Percentiles rank a stretch among this genome's conserved stretches.
phyloP scores from a whole-genome alignment of 129 eudicot genomes.

The Lonicera japonica region DNA sequence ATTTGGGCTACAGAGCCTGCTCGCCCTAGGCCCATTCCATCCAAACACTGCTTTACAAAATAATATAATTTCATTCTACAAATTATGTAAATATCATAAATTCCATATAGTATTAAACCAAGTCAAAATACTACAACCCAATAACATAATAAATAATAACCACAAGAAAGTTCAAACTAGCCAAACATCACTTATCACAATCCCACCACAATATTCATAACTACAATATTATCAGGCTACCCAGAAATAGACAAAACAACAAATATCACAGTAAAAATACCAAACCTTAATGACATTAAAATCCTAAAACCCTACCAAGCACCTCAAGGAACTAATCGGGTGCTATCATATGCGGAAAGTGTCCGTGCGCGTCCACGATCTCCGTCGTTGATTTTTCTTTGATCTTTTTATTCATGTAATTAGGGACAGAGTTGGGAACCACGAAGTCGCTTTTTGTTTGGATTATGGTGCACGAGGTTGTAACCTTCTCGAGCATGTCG shows the following conservation, averaged over 20 bases:
- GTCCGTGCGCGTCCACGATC: slow-evolving; percentile 69
- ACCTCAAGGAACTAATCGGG: slow-evolving; percentile 54
- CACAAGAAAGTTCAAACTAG: neutral
- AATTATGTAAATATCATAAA: neutral
- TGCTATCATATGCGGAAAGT: slow-evolving; percentile 80
- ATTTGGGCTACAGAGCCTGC: too few relatives aligned
- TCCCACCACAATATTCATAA: neutral
- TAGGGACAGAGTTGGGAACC: slow-evolving; percentile 60
- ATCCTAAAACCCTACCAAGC: slow-evolving; percentile 37
- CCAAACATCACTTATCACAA: neutral
- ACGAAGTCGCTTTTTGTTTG: slow-evolving; percentile 52
- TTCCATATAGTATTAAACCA: neutral
- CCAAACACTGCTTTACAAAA: neutral
- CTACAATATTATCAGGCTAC: neutral
- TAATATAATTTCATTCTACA: too few relatives aligned
- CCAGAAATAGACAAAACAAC: neutral
- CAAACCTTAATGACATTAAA: neutral
- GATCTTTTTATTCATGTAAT: slow-evolving; percentile 53
- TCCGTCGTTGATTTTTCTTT: slow-evolving; percentile 46
- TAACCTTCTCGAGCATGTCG: slow-evolving; percentile 58
- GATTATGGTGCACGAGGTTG: slow-evolving; percentile 62
- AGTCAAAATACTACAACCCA: slow-evolving; percentile 1
- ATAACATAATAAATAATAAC: too few relatives aligned
- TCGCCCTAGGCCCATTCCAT: too few relatives aligned
- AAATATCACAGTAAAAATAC: neutral